Evolutionary conservation across 2,329 filamentous ascomycete genomes (phyloP), one percentile per base, ranked within the genome.

Genomic region (Lasiodiplodia sp.): DNA sequence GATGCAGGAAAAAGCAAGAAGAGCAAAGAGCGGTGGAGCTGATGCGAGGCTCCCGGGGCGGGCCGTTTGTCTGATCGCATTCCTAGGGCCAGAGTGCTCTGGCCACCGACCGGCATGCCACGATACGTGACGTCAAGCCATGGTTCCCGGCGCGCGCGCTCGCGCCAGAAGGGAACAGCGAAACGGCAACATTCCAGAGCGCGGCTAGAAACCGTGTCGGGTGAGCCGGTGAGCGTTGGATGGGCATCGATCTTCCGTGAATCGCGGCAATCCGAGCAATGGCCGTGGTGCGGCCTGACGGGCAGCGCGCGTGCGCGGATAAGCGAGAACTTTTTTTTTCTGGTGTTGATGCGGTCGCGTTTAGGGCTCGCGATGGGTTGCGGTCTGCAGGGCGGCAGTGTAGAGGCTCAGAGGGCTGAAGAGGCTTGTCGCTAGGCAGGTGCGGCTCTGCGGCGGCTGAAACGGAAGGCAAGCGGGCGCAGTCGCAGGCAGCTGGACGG

Each of bases 401-500:
- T 28, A 34, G 38, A 34, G n/a, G 37, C 34, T 60, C 21, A 40
- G 23, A 8, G 25, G 49, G 58, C 44, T 47, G 8, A 44, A 64
- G 60, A 34, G 18, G 28, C 55, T n/a, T 28, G 25, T 57, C 53
- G 31, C 18, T 23, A 57, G 53, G 53, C 53, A 38, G 34, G 37
- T 63, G 58, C 60, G 60, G 60, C 60, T 64, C 60, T 64, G 60
- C 60, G 60, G 60, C 60, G 60, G 60, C 44, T 64, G 60, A 64
- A 64, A 64, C 60, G 60, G 60, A 47, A 64, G 60, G 44, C 28
- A n/a, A 14, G 21, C 34, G 37, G 60, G 60, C 47, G 60, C 47
- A 64, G 60, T 64, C 44, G 60, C 47, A 64, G 60, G 60, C 60
- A 64, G 60, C 60, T 51, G 60, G 60, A 23, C 18, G 10, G 47